Percentiles rank a stretch among this genome's conserved stretches.
Conservation (phyloP, 352 stramenopile species). For the Pythium dissotocum region DNA sequence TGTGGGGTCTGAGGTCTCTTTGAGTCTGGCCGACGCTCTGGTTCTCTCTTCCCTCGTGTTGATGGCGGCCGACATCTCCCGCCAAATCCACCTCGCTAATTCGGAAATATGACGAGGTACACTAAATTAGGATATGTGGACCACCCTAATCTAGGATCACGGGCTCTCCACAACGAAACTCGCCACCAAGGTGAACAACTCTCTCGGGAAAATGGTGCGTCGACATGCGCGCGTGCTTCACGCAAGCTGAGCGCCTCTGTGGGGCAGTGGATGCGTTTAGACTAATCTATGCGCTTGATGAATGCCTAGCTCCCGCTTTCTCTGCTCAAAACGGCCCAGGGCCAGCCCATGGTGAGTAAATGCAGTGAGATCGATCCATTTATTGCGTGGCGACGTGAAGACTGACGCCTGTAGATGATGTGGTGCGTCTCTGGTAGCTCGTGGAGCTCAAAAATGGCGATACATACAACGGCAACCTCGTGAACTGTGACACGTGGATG, state of each 20-base stretch:
- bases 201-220: slow-evolving; percentile 26
- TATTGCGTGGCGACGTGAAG: not conserved
- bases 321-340: slow-evolving; percentile 94
- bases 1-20: slow-evolving; percentile 10
- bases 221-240: not conserved
- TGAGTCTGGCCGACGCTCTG: slow-evolving; percentile 1
- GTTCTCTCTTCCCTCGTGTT: slow-evolving; percentile 15
- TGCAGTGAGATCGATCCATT: not conserved
- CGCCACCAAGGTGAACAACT: slow-evolving; percentile 22
- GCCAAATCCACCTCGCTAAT: slow-evolving; percentile 6
- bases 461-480: slow-evolving; percentile 97
- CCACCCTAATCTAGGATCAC: slow-evolving; percentile 23
- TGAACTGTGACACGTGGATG: slow-evolving; percentile 99
- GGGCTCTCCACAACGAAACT: slow-evolving; percentile 14
- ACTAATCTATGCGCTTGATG: not conserved
- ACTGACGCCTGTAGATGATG: not conserved
- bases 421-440: slow-evolving; percentile 50
- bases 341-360: slow-evolving; percentile 89
- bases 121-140: slow-evolving; percentile 23
- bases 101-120: not conserved
- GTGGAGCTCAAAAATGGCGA: slow-evolving; percentile 99
- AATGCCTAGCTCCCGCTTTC: slow-evolving; percentile 91
- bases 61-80: slow-evolving; percentile 4
- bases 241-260: not conserved
- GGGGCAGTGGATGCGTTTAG: not conserved